A percentile compares a stretch with the other conserved stretches of the same genome.
phyloP scores from a whole-genome alignment of 2,329 filamentous ascomycete species.

The Diaporthe humulicola region DNA sequence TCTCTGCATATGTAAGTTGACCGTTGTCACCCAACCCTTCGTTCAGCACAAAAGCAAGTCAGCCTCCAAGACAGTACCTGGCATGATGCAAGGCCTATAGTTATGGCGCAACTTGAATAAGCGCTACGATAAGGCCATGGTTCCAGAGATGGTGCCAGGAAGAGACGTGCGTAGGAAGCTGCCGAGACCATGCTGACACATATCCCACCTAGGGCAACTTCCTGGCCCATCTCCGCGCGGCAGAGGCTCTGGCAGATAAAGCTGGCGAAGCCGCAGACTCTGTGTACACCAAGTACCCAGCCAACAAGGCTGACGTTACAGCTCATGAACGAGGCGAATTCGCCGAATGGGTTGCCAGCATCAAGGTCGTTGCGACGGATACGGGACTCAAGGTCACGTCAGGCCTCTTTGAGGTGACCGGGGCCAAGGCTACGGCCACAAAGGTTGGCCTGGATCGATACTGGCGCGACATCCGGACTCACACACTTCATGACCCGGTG shows the following conservation, averaged over 20 bases:
- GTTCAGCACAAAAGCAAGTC: background rate
- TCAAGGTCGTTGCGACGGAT: slow-evolving; percentile 74
- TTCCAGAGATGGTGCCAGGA: background rate
- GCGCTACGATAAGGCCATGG: background rate
- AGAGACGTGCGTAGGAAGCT: background rate
- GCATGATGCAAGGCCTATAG: background rate
- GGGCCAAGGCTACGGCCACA: slow-evolving; percentile 67
- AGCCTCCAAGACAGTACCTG: background rate
- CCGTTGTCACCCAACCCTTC: background rate
- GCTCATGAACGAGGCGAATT: slow-evolving; percentile 68
- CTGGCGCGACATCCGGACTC: slow-evolving; percentile 76
- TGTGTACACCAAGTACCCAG: slow-evolving; percentile 59
- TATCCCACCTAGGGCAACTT: slow-evolving; percentile 59
- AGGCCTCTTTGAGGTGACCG: slow-evolving; percentile 75
- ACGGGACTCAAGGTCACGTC: slow-evolving; percentile 68
- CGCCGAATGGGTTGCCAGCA: slow-evolving; percentile 72
- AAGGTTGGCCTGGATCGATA: slow-evolving; percentile 74
- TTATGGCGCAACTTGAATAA: background rate
- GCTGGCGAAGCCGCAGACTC: slow-evolving; percentile 63
- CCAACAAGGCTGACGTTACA: slow-evolving; percentile 59
- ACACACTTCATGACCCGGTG: slow-evolving; percentile 76
- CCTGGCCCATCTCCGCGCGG: slow-evolving; percentile 71
- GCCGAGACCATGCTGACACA: background rate
- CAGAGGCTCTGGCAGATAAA: slow-evolving; percentile 69
- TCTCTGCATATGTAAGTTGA: slow-evolving; percentile 66